Evolutionary conservation across 169 alveolate species (phyloP), one percentile per base, ranked within the genome.

Genomic region (Plasmodium fragile): DNA sequence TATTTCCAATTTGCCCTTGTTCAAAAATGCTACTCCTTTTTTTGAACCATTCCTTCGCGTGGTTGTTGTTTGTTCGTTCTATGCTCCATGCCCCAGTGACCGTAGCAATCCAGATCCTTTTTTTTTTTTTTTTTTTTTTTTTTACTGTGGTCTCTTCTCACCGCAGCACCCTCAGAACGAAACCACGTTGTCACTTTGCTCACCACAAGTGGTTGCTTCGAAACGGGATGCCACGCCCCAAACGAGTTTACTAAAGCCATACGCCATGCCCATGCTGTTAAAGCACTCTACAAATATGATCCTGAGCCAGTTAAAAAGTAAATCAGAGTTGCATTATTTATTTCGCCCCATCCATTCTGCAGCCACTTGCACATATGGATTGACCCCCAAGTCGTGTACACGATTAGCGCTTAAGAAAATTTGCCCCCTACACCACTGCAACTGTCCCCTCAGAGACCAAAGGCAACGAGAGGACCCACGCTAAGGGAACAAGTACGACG

Each of bases 241-340:
- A 28, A 85, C 55, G 18, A 16, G 59, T 75, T 36, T 82, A 25
- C 22, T 39, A 2, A 78, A 89, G 39, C 53, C 43, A 28, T 41
- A 89, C 45, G 30, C 18, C 81, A 39, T 82, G 4, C 32, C 91
- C 32, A 59, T 69, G 53, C 36, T 89, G 28, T 41, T 89, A 45
- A 89, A 79, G 16, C 94, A 89, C 25, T 77, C 94, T 39, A 80
- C 45, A 79, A 89, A 89, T 78, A 89, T 89, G 94, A 59, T 89
- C 32, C 52, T 89, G n/a, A 89, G 90, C 91, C 80, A 89, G 72
- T 25, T 65, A 69, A 89, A 65, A 89, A 89, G 94, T 89, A 89
- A 39, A 41, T n/a, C 41, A 18, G 28, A 22, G 28, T 39, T 22
- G 45, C 22, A 73, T 73, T 30, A 0, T 30, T 72, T 30, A 7